Evolutionary conservation across 2,329 filamentous ascomycete genomes (phyloP), one percentile per base, ranked within the genome.

Genomic region (Cercospora berteroae): DNA sequence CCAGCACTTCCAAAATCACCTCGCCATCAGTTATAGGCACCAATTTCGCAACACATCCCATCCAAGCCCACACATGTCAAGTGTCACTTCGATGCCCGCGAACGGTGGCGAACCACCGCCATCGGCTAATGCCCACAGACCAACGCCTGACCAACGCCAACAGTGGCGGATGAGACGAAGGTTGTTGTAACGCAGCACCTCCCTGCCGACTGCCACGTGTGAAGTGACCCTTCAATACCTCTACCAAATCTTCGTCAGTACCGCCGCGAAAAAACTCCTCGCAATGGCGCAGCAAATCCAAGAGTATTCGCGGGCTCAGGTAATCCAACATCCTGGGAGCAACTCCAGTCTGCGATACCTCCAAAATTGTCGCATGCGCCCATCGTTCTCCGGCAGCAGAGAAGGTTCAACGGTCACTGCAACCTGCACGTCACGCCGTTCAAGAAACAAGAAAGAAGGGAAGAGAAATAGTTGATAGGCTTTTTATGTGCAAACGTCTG

Each of bases 21-120:
- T 23, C 2, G 4, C 4, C 20, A n/a, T 36, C 60, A 39, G 60
- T 44, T 18, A 62, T 58, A 57, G 48, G 64, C 58, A 25, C 31
- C 33, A 62, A 66, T 66, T 61, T 56, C 58, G 36, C 48, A 25
- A 27, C 64, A 60, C 65, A 52, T 29, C 65, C 5, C 61, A 64
- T 58, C 61, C 60, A 64, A 8, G 65, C 60, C 65, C 18, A 31
- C 56, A 50, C 58, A 60, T 60, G 58, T 29, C 20, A 60, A 44
- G 8, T 18, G 33, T 48, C 18, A 18, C 23, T 48, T 25, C 58
- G 58, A 60, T 60, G 20, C 18, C 31, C 58, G 39, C 39, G 33
- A 42, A 44, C 36, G 25, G 25, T 44, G 36, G 33, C 58, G 20
- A 25, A 29, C 23, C 39, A 60, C 39, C 12, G 33, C 23, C 20